These are phyloP conservation scores for Coniochaeta pulveracea DNA, from an alignment of 2,329 filamentous ascomycete genomes.

Conservation along the genomic window DNA sequence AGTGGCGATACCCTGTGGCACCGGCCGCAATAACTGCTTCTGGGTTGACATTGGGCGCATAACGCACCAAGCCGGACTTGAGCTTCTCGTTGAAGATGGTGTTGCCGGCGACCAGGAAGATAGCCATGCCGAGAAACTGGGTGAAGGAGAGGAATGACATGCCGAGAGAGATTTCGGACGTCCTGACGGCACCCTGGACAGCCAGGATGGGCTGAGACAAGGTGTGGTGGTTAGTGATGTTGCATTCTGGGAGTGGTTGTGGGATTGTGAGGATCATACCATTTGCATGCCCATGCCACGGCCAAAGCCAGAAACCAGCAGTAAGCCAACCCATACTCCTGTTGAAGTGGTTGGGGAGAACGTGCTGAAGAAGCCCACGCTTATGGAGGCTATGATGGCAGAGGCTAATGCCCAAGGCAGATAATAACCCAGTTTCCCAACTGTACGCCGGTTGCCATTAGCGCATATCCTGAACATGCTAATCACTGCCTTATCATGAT, in stretches of 20 bases:
- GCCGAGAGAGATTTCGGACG: constrained; percentile 13
- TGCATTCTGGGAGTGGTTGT: not conserved
- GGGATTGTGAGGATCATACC: constrained; percentile 4
- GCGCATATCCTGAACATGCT: not conserved
- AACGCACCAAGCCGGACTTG: constrained; percentile 9
- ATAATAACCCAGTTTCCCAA: constrained; percentile 12
- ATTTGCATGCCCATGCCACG: constrained; percentile 15
- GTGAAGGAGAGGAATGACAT: constrained; percentile 15
- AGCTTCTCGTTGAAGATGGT: constrained; percentile 17
- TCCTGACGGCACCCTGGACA: constrained; percentile 13
- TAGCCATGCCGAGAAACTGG: constrained; percentile 13
- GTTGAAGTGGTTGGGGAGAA: constrained; percentile 9
- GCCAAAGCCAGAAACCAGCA: constrained; percentile 15
- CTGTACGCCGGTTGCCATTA: constrained; percentile 9
- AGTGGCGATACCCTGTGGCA: constrained; percentile 21
- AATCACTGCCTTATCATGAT: too few relatives aligned
- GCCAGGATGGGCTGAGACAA: constrained; percentile 12
- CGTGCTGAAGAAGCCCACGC: constrained; percentile 11
- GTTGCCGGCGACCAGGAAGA: constrained; percentile 14
- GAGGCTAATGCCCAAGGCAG: constrained; percentile 11
- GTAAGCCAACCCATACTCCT: constrained; percentile 12
- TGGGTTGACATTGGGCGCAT: constrained; percentile 16
- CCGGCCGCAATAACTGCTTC: constrained; percentile 22
- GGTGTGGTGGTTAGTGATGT: not conserved
- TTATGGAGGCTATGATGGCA: constrained; percentile 9